Evolutionary conservation across 2,329 filamentous ascomycete genomes (phyloP), one percentile per base, ranked within the genome.

Genomic region (Aureobasidium sp.): DNA sequence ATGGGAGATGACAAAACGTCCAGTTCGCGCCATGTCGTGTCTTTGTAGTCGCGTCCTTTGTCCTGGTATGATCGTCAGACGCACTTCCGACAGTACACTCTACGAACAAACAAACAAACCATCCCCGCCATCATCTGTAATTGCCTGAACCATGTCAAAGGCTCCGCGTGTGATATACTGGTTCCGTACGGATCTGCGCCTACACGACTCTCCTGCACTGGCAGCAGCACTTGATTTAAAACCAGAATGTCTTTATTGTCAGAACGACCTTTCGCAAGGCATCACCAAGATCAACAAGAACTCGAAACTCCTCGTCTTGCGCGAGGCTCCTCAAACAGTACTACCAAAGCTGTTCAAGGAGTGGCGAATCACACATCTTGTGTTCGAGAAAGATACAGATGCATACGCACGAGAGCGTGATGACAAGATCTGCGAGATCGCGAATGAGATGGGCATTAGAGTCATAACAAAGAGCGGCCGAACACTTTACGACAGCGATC

Each of bases 311-410:
- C 85, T 89, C 64, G 80, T 92, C 29, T 77, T 92, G 16, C 81
- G 89, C 32, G 88, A 91, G 74, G 86, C 82, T 0, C 88, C 88
- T 0, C 85, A 88, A 68, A 89, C 85, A 0, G 72, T 91, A 1
- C 78, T 91, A 3, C 85, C 85, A 1, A 90, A 90, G 72, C 75
- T 91, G 1, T 88, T 90, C 78, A 83, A 84, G 66, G 81, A 82
- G n/a, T 92, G 88, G 89, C 80, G 82, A 1, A 84, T 90, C 32
- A 89, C 87, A 0, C 88, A 91, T 73, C 74, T 91, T 5, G 88
- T 91, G 0, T 91, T 91, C 67, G 89, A 92, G 70, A 88, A 87
- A 68, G 89, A 91, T 67, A 90, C 87, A 0, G 89, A 92, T 75
- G 79, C 85, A 0, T 91, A 91, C 73, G 87, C 79, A 4, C 79